These are phyloP conservation scores for Lachnellula suecica DNA, from an alignment of 2,329 filamentous ascomycete genomes.

Conservation along the genomic window DNA sequence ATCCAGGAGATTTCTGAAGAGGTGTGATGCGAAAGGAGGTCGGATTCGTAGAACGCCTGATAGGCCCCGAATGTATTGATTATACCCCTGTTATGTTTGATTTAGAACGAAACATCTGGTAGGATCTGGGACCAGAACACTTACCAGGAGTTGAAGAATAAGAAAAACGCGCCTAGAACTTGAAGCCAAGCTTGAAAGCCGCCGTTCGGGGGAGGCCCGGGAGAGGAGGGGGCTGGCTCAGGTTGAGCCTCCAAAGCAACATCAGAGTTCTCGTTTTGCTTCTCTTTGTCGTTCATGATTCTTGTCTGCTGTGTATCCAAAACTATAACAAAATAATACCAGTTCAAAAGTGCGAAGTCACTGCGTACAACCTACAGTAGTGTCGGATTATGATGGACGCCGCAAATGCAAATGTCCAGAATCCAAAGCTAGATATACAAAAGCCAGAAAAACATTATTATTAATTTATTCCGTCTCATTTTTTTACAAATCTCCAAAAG, in stretches of 20 bases:
- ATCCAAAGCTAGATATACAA: background rate
- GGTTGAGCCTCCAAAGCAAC: background rate
- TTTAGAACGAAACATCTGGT: background rate
- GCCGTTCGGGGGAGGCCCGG: slow-evolving; percentile 39
- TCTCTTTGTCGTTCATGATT: background rate
- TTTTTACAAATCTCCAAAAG: too few species aligned
- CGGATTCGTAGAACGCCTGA: slow-evolving; percentile 38
- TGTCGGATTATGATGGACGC: background rate
- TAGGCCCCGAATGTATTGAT: slow-evolving; percentile 42
- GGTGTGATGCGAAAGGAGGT: slow-evolving; percentile 31
- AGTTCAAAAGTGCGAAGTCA: background rate
- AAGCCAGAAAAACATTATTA: background rate
- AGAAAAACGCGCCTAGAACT: slow-evolving; percentile 40
- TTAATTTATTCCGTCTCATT: too few species aligned
- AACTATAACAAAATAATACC: background rate
- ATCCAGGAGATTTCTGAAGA: slow-evolving; percentile 45
- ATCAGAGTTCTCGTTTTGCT: background rate
- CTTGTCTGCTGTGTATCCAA: background rate
- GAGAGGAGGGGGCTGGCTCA: background rate
- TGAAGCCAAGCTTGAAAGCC: slow-evolving; percentile 56
- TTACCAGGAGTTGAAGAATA: slow-evolving; percentile 14
- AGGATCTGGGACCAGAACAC: background rate
- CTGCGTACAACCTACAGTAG: background rate
- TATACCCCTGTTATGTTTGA: slow-evolving; percentile 10
- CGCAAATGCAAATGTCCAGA: background rate